These are phyloP conservation scores for Saksenaea vasiformis DNA, from an alignment of 371 early-diverging fungal species.

Conservation along the genomic window DNA sequence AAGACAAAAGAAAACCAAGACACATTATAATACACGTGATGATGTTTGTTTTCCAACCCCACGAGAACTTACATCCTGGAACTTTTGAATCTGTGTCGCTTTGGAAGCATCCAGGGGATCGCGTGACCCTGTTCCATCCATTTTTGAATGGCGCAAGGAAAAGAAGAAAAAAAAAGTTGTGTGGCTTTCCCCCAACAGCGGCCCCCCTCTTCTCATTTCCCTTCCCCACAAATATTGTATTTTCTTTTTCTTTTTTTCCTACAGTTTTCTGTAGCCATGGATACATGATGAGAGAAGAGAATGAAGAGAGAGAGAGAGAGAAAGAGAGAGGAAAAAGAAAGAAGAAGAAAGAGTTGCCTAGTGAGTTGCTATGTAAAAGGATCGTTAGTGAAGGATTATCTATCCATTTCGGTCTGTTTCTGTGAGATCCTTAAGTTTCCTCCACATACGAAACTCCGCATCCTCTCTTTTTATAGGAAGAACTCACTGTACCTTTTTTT, in stretches of 20 bases:
- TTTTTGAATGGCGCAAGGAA: background rate
- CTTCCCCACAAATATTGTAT: background rate
- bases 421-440: background rate
- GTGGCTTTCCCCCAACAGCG: background rate
- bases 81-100: too few species aligned
- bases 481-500: conserved; percentile 2
- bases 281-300: too few species aligned
- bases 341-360: too few species aligned
- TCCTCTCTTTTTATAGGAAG: background rate
- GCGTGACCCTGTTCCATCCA: background rate
- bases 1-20: conserved; percentile 11
- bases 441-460: background rate
- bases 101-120: background rate
- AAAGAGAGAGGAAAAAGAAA: too few species aligned
- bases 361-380: background rate
- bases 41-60: background rate
- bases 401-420: background rate
- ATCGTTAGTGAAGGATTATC: background rate
- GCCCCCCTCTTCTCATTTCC: background rate
- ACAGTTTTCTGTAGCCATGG: background rate
- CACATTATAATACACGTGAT: background rate
- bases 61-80: too few species aligned
- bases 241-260: too few species aligned
- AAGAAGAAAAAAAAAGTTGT: too few species aligned
- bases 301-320: too few species aligned